These are phyloP conservation scores for Fusarium denticulatum DNA, from an alignment of 2,329 filamentous ascomycete genomes.

Conservation along the genomic window DNA sequence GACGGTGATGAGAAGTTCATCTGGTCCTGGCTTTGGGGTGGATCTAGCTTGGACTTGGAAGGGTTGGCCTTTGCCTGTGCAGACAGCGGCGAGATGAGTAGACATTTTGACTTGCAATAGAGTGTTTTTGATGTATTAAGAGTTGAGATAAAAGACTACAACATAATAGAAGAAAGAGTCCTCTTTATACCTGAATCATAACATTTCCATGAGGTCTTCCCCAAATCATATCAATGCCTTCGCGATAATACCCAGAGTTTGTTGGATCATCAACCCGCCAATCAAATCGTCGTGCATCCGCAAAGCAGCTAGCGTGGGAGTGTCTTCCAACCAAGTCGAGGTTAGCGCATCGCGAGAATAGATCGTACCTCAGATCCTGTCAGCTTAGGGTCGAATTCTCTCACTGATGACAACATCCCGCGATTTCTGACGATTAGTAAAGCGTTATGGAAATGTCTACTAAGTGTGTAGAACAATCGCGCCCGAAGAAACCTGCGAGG, in stretches of 20 bases:
- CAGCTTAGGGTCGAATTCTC: not conserved
- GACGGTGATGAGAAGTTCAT: conserved; percentile 58
- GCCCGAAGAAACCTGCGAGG: not conserved
- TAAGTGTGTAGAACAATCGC: not conserved
- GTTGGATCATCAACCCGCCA: conserved; percentile 26
- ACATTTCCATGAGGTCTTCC: accelerated
- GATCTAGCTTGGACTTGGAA: conserved; percentile 51
- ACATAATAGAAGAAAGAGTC: accelerated
- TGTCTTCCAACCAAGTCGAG: conserved; percentile 6
- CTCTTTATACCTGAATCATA: conserved; percentile 2
- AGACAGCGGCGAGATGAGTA: conserved; percentile 55
- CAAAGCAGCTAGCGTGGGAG: conserved; percentile 39
- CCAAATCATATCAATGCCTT: not conserved
- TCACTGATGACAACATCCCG: not conserved
- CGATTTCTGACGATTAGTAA: not conserved
- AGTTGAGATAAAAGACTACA: accelerated
- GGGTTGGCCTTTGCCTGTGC: conserved; percentile 47
- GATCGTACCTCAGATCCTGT: not conserved
- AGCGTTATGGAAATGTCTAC: conserved; percentile 3
- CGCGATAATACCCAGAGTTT: not conserved
- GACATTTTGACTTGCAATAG: conserved; percentile 35
- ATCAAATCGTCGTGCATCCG: conserved; percentile 42
- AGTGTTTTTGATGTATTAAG: not conserved
- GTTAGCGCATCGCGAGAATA: conserved; percentile 23
- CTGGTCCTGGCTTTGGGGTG: conserved; percentile 57